A percentile compares a stretch with the other conserved stretches of the same genome.
Conservation (phyloP, 192 early-diverging fungal species). For the Coemansia javaensis region DNA sequence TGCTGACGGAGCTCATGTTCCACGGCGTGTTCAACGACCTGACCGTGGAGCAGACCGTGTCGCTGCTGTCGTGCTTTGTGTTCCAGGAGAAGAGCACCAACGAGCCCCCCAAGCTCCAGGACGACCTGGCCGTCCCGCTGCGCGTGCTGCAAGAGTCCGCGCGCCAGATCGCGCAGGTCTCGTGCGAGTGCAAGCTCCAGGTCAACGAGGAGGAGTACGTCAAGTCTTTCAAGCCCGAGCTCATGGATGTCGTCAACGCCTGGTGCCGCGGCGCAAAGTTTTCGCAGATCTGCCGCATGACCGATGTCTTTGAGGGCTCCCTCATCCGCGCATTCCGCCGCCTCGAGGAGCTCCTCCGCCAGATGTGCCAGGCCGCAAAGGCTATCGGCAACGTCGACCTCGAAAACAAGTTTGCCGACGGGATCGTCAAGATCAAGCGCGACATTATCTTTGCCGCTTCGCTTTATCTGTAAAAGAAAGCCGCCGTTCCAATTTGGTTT, state of each 20-base stretch:
- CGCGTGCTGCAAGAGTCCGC: conserved; percentile 81
- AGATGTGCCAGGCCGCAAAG: conserved; percentile 88
- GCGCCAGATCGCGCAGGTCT: conserved; percentile 76
- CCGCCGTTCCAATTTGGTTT: background rate
- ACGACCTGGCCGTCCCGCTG: conserved; percentile 74
- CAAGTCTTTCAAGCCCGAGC: conserved; percentile 70
- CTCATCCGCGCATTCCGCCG: conserved; percentile 85
- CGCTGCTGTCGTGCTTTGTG: conserved; percentile 87
- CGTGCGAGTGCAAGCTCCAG: conserved; percentile 80
- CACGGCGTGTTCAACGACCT: conserved; percentile 94
- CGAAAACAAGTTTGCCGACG: conserved; percentile 91
- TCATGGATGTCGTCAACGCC: conserved; percentile 93
- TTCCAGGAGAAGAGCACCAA: conserved; percentile 73
- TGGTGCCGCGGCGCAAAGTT: conserved; percentile 94
- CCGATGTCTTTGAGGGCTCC: conserved; percentile 90
- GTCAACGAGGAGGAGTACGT: conserved; percentile 90
- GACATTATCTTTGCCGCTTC: conserved; percentile 97
- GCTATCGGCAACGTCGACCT: conserved; percentile 91
- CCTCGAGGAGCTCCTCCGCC: conserved; percentile 84
- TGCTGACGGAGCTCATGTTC: conserved; percentile 96
- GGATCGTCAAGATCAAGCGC: conserved; percentile 87
- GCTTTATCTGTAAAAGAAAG: conserved; percentile 78
- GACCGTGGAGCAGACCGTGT: conserved; percentile 76
- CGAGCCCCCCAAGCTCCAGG: conserved; percentile 53
- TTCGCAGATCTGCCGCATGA: conserved; percentile 90